Percentiles rank a stretch among this genome's conserved stretches.
Conservation (phyloP, 163 green algal genomes). For the Chlamydomonas reinhardtii region DNA sequence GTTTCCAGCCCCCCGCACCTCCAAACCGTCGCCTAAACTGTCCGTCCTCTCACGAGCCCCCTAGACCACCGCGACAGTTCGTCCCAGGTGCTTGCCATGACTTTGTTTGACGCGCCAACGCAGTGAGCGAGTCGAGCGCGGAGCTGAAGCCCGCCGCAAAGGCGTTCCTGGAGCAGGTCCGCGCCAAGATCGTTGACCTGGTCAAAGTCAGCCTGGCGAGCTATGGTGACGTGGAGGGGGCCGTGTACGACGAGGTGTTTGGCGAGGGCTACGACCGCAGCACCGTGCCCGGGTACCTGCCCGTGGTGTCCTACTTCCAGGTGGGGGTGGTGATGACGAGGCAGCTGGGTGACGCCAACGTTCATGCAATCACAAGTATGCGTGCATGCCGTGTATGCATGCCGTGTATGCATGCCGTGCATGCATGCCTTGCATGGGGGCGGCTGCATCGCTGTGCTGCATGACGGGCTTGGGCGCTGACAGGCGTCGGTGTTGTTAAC, state of each 20-base stretch:
- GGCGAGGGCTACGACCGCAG: conserved; percentile 34
- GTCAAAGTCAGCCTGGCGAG: conserved; percentile 6
- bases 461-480: too few species aligned
- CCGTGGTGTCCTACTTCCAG: conserved; percentile 47
- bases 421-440: too few species aligned
- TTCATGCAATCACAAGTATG: too few species aligned
- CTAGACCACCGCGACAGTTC: neutral
- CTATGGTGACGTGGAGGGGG: conserved; percentile 11
- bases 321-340: neutral
- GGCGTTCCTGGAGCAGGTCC: conserved; percentile 23
- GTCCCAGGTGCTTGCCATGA: too few species aligned
- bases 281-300: conserved; percentile 34
- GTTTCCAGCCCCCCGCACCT: too few species aligned
- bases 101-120: neutral
- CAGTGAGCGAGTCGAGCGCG: conserved; percentile 31
- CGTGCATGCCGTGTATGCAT: neutral
- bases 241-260: conserved; percentile 43
- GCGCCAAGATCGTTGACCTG: conserved; percentile 5
- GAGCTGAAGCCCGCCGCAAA: conserved; percentile 40
- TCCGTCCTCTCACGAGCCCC: neutral
- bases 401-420: too few species aligned
- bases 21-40: too few species aligned
- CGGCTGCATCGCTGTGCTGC: too few species aligned
- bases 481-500: too few species aligned
- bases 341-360: too few species aligned